Evolutionary conservation across 2,329 filamentous ascomycete species (phyloP).

Genomic region (Ustulina deusta): DNA sequence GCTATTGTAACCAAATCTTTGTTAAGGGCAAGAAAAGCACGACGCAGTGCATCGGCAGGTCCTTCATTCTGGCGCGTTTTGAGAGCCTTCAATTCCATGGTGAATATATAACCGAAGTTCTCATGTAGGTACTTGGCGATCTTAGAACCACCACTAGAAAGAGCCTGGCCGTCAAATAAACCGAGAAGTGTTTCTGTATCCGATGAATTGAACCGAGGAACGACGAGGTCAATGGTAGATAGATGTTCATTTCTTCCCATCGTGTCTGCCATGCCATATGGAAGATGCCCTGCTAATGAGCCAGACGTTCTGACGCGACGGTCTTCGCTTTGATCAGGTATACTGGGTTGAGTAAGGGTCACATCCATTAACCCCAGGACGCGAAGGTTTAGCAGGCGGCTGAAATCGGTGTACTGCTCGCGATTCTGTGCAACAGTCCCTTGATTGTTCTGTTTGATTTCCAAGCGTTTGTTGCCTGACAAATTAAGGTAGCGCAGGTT

Average conservation of each 20-base stretch:
- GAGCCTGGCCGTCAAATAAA: conserved; percentile 94
- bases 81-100: conserved; percentile 81
- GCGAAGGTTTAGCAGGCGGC: conserved; percentile 82
- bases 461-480: conserved; percentile 94
- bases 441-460: conserved; percentile 80
- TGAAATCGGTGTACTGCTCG: conserved; percentile 89
- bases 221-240: conserved; percentile 94
- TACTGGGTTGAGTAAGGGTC: conserved; percentile 90
- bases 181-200: conserved; percentile 92
- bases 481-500: conserved; percentile 95
- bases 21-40: conserved; percentile 89
- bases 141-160: conserved; percentile 90
- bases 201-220: conserved; percentile 89
- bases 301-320: conserved; percentile 95
- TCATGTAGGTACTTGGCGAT: conserved; percentile 97
- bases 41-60: conserved; percentile 83
- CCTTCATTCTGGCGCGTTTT: conserved; percentile 77
- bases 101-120: conserved; percentile 89
- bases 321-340: conserved; percentile 95
- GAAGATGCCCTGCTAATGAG: conserved; percentile 88
- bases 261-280: conserved; percentile 98
- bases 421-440: conserved; percentile 66
- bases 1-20: conserved; percentile 92
- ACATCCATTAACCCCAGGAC: conserved; percentile 98
- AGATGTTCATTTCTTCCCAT: conserved; percentile 93